These are phyloP conservation scores for Fomitiporia mediterranea DNA, from an alignment of 1,284 basidiomycete genomes.

Conservation along the genomic window DNA sequence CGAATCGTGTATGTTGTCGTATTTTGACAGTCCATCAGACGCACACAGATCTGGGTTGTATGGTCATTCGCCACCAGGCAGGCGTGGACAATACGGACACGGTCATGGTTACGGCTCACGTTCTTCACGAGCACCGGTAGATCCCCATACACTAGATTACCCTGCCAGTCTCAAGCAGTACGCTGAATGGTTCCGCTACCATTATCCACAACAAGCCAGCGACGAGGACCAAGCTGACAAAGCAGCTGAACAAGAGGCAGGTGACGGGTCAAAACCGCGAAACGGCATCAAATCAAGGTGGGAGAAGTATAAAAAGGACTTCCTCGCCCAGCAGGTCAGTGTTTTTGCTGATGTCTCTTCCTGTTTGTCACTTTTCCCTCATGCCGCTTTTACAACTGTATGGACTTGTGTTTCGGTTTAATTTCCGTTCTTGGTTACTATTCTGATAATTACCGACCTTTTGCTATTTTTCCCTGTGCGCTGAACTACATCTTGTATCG, in stretches of 20 bases:
- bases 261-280: conserved; percentile 70
- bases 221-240: conserved; percentile 80
- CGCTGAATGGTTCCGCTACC: conserved; percentile 86
- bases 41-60: conserved; percentile 67
- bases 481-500: conserved; percentile 46
- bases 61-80: conserved; percentile 55
- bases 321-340: conserved; percentile 77
- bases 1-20: conserved; percentile 14
- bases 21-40: conserved; percentile 27
- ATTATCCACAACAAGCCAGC: conserved; percentile 68
- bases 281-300: conserved; percentile 77
- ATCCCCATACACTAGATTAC: conserved; percentile 81
- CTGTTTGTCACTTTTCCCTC: conserved; percentile 5
- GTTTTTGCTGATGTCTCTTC: conserved; percentile 19
- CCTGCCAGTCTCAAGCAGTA: conserved; percentile 80
- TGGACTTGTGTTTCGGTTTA: no score
- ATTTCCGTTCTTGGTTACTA: neutral
- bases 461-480: conserved; percentile 17
- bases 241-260: conserved; percentile 74
- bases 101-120: conserved; percentile 38
- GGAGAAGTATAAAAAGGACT: conserved; percentile 91
- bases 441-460: conserved; percentile 31
- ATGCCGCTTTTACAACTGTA: conserved; percentile 6
- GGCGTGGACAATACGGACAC: conserved; percentile 44
- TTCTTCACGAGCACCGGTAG: conserved; percentile 54